A percentile compares a stretch with the other conserved stretches of the same genome.
These are phyloP conservation scores for Leishmania guyanensis DNA, from an alignment of 208 protist species.

Conservation along the genomic window DNA sequence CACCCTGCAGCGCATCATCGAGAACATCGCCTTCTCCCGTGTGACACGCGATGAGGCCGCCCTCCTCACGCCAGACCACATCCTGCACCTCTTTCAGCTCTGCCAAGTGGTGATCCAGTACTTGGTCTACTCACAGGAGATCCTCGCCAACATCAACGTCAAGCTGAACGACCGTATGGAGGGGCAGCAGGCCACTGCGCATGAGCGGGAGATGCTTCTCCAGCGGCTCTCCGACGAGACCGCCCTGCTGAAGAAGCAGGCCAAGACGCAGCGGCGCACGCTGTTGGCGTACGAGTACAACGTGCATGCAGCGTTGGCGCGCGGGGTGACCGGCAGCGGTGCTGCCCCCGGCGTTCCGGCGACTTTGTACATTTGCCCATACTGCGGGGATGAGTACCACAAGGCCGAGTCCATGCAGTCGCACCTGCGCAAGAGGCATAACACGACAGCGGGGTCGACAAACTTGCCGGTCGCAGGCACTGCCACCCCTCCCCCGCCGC, in stretches of 20 bases:
- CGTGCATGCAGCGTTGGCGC: slow-evolving; percentile 29
- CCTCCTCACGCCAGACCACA: slow-evolving; percentile 85
- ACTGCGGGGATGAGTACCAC: slow-evolving; percentile 80
- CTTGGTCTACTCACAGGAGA: slow-evolving; percentile 88
- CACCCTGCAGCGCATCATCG: slow-evolving; percentile 85
- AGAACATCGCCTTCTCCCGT: slow-evolving; percentile 89
- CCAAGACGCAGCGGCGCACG: slow-evolving; percentile 84
- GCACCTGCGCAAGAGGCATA: slow-evolving; percentile 87
- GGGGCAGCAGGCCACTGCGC: slow-evolving; percentile 44
- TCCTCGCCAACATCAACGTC: slow-evolving; percentile 82
- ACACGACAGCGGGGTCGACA: slow-evolving; percentile 3
- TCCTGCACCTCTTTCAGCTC: slow-evolving; percentile 84
- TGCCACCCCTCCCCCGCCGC: background rate
- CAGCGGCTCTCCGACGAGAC: slow-evolving; percentile 63
- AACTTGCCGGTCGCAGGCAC: background rate
- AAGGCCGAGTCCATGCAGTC: slow-evolving; percentile 90
- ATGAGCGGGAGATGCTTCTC: slow-evolving; percentile 35
- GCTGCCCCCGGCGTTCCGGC: background rate
- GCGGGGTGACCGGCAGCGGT: slow-evolving; percentile 7
- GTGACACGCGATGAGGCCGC: slow-evolving; percentile 87
- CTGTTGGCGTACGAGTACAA: slow-evolving; percentile 88
- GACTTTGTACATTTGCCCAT: slow-evolving; percentile 44
- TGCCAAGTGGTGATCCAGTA: slow-evolving; percentile 90
- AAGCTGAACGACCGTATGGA: slow-evolving; percentile 61
- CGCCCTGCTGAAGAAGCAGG: slow-evolving; percentile 69